These are phyloP conservation scores for Ophiosphaerella narmari DNA, from an alignment of 2,329 filamentous ascomycete genomes.

Conservation along the genomic window DNA sequence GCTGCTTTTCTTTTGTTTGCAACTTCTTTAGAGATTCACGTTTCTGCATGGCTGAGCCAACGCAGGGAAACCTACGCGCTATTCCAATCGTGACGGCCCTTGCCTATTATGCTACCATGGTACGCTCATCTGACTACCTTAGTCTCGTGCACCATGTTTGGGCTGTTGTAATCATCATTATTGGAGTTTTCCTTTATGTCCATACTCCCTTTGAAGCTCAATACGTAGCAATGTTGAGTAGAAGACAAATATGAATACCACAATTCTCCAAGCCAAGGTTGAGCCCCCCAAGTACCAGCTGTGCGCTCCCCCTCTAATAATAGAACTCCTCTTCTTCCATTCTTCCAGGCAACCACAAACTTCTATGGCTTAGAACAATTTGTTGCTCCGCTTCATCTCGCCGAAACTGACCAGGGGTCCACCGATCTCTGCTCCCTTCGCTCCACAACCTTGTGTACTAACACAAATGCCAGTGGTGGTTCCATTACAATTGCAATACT, in stretches of 20 bases:
- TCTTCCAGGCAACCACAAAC: no score
- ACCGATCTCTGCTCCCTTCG: slow-evolving; percentile 11
- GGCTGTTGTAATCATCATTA: not conserved
- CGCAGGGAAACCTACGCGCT: not conserved
- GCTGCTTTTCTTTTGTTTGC: no score
- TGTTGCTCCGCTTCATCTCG: slow-evolving; percentile 16
- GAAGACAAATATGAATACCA: slow-evolving; percentile 1
- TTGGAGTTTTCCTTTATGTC: not conserved
- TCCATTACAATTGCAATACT: slow-evolving; percentile 18
- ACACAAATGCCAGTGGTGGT: slow-evolving; percentile 24
- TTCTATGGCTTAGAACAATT: not conserved
- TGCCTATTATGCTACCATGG: not conserved
- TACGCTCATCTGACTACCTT: no score
- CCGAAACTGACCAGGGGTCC: slow-evolving; percentile 18
- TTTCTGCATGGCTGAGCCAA: slow-evolving; percentile 1
- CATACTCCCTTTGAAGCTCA: not conserved
- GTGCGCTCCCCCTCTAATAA: not conserved
- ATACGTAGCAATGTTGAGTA: slow-evolving; percentile 2
- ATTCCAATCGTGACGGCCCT: not conserved
- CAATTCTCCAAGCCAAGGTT: not conserved
- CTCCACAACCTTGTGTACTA: slow-evolving; percentile 22
- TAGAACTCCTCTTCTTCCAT: not conserved
- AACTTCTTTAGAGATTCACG: no score
- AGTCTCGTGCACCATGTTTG: not conserved
- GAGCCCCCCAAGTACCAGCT: not conserved